phyloP scores from a whole-genome alignment of 768 basidiomycete genomes.

The Lactifluus piperatus region DNA sequence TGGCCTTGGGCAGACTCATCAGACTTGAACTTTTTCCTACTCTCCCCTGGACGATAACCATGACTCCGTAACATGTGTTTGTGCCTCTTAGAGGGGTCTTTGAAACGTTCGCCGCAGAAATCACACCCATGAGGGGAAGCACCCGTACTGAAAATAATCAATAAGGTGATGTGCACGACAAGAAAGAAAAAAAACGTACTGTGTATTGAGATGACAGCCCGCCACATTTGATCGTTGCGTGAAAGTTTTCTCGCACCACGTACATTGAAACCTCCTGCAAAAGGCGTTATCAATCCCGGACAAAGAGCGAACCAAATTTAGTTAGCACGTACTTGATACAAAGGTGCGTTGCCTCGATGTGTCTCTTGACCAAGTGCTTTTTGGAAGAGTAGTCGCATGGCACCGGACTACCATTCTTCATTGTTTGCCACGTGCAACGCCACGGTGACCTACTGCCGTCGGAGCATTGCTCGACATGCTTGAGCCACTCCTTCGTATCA shows the following conservation, averaged over 20 bases:
- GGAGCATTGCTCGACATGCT: conserved; percentile 15
- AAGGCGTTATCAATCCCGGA: conserved; percentile 4
- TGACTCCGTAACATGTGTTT: conserved; percentile 48
- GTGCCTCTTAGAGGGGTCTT: conserved; percentile 56
- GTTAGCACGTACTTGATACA: conserved; percentile 42
- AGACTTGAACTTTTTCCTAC: conserved; percentile 26
- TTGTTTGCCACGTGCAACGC: conserved; percentile 35
- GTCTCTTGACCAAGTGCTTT: conserved; percentile 62
- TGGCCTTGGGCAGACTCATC: conserved; percentile 16
- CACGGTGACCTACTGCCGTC: conserved; percentile 23
- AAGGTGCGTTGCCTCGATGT: conserved; percentile 55
- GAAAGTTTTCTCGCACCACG: conserved; percentile 44
- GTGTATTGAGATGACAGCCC: conserved; percentile 46
- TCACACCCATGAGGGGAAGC: conserved; percentile 46
- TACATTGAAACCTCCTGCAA: conserved; percentile 43
- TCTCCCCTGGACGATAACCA: conserved; percentile 41
- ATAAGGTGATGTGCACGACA: conserved; percentile 9
- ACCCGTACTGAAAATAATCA: conserved; percentile 38
- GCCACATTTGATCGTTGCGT: conserved; percentile 50
- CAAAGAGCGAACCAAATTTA: conserved; percentile 18
- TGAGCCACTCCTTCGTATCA: conserved; percentile 18
- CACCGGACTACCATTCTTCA: conserved; percentile 26
- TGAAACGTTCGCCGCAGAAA: conserved; percentile 47
- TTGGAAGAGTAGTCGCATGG: conserved; percentile 40
- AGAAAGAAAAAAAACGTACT: conserved; percentile 29